Evolutionary conservation across 1,284 basidiomycete genomes (phyloP).

Genomic region (Irpex sp.): DNA sequence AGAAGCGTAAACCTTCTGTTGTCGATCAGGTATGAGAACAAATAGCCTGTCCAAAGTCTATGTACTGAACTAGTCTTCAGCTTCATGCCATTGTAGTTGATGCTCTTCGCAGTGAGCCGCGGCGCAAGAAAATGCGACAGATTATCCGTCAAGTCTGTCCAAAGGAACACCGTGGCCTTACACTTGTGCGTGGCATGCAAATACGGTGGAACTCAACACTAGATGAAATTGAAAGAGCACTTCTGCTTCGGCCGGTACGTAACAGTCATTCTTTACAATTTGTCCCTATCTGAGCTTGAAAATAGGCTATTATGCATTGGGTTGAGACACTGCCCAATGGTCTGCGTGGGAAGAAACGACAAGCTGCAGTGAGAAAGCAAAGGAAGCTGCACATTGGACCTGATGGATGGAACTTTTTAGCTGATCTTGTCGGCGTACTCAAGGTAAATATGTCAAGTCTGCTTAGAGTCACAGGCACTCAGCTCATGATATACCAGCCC

Average conservation of each 20-base stretch:
- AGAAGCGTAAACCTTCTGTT: not conserved
- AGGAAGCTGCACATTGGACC: slow-evolving; percentile 1
- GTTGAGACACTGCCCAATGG: slow-evolving; percentile 5
- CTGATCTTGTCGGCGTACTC: slow-evolving; percentile 4
- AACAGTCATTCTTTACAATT: not conserved
- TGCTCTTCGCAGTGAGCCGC: not conserved
- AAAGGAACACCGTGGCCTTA: slow-evolving; percentile 2
- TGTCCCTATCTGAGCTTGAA: not conserved
- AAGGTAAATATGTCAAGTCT: not conserved
- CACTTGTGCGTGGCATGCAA: slow-evolving; percentile 12
- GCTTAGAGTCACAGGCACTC: no score
- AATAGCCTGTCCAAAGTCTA: not conserved
- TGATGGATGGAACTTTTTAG: slow-evolving; percentile 9
- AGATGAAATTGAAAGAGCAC: slow-evolving; percentile 9
- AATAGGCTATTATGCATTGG: slow-evolving; percentile 10
- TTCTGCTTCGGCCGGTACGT: slow-evolving; percentile 8
- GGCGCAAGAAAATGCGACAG: slow-evolving; percentile 6
- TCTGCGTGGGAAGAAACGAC: slow-evolving; percentile 12
- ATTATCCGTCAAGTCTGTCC: slow-evolving; percentile 10
- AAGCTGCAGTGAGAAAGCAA: slow-evolving; percentile 5
- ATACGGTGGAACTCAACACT: slow-evolving; percentile 15
- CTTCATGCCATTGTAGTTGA: slow-evolving; percentile 4
- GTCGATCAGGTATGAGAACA: slow-evolving; percentile 1
- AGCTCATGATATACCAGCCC: not conserved
- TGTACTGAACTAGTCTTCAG: not conserved